Percentiles rank a stretch among this genome's conserved stretches.
Evolutionary conservation across 495 filamentous ascomycete species (phyloP).

Genomic region (Hyaloscypha bicolor): DNA sequence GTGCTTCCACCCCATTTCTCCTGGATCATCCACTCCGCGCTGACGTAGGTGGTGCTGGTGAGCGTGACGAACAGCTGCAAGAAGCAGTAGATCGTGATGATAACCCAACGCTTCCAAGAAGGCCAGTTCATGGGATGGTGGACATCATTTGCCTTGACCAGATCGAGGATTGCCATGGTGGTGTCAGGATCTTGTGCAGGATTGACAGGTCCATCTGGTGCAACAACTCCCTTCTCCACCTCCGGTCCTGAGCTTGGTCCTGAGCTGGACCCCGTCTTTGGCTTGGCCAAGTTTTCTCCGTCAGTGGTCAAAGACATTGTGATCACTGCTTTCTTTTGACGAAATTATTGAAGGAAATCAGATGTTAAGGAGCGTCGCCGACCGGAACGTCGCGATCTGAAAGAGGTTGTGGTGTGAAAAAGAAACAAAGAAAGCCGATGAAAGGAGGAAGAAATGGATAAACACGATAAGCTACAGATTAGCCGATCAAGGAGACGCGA

Average conservation of each 20-base stretch:
- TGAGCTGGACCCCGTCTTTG: not conserved
- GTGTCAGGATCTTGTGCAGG: slow-evolving; percentile 16
- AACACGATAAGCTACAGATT: not conserved
- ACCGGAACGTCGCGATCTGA: not conserved
- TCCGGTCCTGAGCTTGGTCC: slow-evolving; percentile 1
- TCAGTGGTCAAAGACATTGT: not conserved
- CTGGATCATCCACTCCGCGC: slow-evolving; percentile 36
- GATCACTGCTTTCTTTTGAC: not conserved
- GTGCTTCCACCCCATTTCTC: slow-evolving; percentile 37
- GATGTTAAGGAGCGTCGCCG: not conserved
- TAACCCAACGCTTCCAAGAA: slow-evolving; percentile 37
- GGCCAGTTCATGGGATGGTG: slow-evolving; percentile 43
- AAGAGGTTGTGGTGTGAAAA: not conserved
- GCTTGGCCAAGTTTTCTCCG: not conserved
- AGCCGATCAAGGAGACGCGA: not conserved
- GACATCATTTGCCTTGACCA: slow-evolving; percentile 31
- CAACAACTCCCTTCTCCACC: slow-evolving; percentile 14
- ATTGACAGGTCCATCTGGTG: slow-evolving; percentile 1
- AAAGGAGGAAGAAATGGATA: not conserved
- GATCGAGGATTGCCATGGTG: slow-evolving; percentile 32
- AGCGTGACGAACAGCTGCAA: slow-evolving; percentile 39
- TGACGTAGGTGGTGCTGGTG: slow-evolving; percentile 39
- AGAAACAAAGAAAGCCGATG: not conserved
- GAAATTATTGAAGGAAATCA: not conserved
- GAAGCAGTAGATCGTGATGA: slow-evolving; percentile 37